phyloP scores from a whole-genome alignment of 1,139 yeast species.

The Debaryomyces nepalensis region DNA sequence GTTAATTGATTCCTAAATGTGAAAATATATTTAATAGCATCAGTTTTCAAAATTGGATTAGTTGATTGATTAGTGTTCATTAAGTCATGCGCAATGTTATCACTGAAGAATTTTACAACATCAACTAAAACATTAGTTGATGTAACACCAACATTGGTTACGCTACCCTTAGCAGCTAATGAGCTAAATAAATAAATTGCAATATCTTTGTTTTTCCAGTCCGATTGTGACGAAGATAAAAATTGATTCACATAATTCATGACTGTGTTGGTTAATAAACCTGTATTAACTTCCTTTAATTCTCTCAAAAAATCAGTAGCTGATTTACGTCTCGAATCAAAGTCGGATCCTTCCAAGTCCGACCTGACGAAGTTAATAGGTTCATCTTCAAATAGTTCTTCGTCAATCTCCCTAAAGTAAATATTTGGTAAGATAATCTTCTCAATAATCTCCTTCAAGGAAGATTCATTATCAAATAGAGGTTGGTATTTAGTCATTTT shows the following conservation, averaged over 20 bases:
- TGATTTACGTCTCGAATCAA: constrained; percentile 88
- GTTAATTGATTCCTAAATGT: constrained; percentile 92
- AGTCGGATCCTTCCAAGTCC: constrained; percentile 93
- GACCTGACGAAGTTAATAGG: constrained; percentile 91
- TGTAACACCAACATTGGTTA: constrained; percentile 86
- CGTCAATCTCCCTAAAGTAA: constrained; percentile 81
- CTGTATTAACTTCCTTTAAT: constrained; percentile 78
- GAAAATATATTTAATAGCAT: constrained; percentile 89
- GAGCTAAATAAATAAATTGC: constrained; percentile 87
- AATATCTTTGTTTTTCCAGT: constrained; percentile 87
- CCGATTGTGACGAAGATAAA: constrained; percentile 54
- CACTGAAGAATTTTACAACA: constrained; percentile 82
- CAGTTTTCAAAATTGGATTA: constrained; percentile 82
- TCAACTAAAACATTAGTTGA: constrained; percentile 84
- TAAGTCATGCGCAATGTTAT: constrained; percentile 82
- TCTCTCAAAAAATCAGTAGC: constrained; percentile 91
- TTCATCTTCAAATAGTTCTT: constrained; percentile 94
- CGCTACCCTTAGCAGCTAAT: constrained; percentile 86
- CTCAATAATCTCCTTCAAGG: constrained; percentile 77
- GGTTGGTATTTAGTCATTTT: constrained; percentile 63
- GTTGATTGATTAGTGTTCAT: constrained; percentile 43
- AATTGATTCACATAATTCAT: constrained; percentile 77
- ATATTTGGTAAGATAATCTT: constrained; percentile 89
- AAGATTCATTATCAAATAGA: constrained; percentile 67
- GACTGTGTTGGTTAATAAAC: constrained; percentile 72